phyloP scores from a whole-genome alignment of 2,329 filamentous ascomycete genomes.

The Diaporthe amygdali region DNA sequence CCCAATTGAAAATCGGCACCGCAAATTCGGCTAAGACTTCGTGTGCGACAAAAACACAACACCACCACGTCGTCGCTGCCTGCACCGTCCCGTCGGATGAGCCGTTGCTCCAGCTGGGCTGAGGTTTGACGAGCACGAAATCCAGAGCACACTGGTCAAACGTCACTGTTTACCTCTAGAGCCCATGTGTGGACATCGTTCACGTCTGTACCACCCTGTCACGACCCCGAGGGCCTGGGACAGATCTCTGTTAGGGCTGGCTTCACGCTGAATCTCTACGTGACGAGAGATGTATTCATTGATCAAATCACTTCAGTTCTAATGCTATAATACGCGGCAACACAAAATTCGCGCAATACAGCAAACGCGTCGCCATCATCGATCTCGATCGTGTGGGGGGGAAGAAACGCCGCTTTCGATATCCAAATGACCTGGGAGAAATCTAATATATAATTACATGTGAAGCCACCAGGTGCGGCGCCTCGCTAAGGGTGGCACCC shows the following conservation, averaged over 20 bases:
- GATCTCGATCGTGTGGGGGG: constrained; percentile 3
- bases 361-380: not conserved
- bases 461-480: not conserved
- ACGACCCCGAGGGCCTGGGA: not conserved
- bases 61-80: not conserved
- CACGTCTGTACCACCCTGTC: not conserved
- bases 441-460: not conserved
- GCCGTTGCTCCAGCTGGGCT: not conserved
- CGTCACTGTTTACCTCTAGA: not conserved
- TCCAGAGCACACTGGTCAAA: not conserved
- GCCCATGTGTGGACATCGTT: not conserved
- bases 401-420: too few relatives aligned
- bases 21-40: not conserved
- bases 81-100: too few relatives aligned
- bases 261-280: not conserved
- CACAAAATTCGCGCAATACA: not conserved
- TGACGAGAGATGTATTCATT: not conserved
- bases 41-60: not conserved
- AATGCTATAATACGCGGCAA: not conserved
- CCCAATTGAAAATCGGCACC: not conserved
- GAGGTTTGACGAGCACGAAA: not conserved
- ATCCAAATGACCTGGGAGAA: too few relatives aligned
- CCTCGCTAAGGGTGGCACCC: not conserved
- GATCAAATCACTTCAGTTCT: too few relatives aligned
- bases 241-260: not conserved